These are phyloP conservation scores for Thalia dealbata DNA, from an alignment of 176 grass and related monocot genomes.

Conservation along the genomic window DNA sequence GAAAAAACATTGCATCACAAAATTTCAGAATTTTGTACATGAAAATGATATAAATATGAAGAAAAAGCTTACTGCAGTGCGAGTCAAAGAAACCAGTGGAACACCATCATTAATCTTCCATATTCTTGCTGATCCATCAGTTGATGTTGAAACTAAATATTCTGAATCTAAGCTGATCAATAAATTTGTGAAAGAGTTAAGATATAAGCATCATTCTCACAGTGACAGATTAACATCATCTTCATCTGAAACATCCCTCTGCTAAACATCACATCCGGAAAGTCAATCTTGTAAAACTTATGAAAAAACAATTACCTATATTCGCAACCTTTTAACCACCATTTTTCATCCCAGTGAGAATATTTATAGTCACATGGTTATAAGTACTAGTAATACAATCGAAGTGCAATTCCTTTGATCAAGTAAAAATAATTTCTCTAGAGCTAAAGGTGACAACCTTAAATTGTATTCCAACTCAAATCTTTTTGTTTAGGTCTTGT, in stretches of 20 bases:
- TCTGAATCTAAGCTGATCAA: conserved; percentile 90
- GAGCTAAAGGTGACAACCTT: neutral
- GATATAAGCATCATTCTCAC: conserved; percentile 14
- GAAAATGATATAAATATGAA: conserved; percentile 6
- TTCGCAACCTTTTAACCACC: neutral
- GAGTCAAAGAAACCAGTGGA: conserved; percentile 65
- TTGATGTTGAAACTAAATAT: conserved; percentile 86
- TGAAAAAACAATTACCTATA: neutral
- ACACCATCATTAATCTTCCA: conserved; percentile 83
- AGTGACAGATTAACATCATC: conserved; percentile 2
- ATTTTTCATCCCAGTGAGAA: neutral
- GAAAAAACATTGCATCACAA: neutral
- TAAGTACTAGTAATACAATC: neutral
- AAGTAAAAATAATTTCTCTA: neutral
- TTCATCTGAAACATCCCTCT: neutral
- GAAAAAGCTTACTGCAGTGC: conserved; percentile 38
- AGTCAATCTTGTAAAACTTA: neutral
- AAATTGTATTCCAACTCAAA: no score
- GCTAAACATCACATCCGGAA: neutral
- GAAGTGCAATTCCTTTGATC: neutral
- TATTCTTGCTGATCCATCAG: conserved; percentile 94
- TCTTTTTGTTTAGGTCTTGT: no score
- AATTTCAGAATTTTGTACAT: conserved; percentile 16
- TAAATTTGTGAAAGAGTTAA: conserved; percentile 1
- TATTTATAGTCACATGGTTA: neutral